These are phyloP conservation scores for Aureobasidium zeae DNA, from an alignment of 2,329 filamentous ascomycete genomes.

Conservation along the genomic window DNA sequence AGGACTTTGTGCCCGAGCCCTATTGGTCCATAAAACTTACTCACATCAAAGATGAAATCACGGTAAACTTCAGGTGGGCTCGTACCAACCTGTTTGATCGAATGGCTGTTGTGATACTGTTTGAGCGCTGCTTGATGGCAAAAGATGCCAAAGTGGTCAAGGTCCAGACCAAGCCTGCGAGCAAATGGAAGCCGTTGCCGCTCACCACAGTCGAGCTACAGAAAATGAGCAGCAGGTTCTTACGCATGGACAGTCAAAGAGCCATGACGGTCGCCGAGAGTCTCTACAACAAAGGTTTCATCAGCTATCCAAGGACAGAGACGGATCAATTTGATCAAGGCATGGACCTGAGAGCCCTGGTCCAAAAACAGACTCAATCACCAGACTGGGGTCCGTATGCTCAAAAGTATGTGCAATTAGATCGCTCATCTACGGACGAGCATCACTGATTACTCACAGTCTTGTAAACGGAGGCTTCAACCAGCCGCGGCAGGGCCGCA, in stretches of 20 bases:
- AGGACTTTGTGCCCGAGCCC: conserved; percentile 82
- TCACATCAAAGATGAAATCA: conserved; percentile 66
- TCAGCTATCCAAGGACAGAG: conserved; percentile 95
- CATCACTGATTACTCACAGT: conserved; percentile 27
- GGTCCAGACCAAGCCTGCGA: conserved; percentile 82
- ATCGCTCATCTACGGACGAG: neutral
- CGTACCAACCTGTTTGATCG: conserved; percentile 81
- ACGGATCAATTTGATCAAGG: conserved; percentile 90
- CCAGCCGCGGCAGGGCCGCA: conserved; percentile 68
- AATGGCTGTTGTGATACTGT: conserved; percentile 67
- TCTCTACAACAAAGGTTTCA: conserved; percentile 89
- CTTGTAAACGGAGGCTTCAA: conserved; percentile 69
- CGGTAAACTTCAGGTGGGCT: conserved; percentile 76
- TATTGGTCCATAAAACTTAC: conserved; percentile 90
- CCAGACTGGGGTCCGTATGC: conserved; percentile 72
- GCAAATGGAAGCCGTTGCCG: conserved; percentile 87
- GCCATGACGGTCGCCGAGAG: conserved; percentile 81
- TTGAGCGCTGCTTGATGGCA: conserved; percentile 72
- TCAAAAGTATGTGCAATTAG: conserved; percentile 33
- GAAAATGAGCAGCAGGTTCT: conserved; percentile 82
- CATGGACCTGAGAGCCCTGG: conserved; percentile 70
- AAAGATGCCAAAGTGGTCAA: conserved; percentile 72
- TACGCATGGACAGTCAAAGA: conserved; percentile 82
- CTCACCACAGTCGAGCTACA: conserved; percentile 94
- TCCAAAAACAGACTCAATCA: conserved; percentile 76